Base-by-base conservation (phyloP, 202 grass and related monocot species). In the Schoenoplectus triqueter region DNA sequence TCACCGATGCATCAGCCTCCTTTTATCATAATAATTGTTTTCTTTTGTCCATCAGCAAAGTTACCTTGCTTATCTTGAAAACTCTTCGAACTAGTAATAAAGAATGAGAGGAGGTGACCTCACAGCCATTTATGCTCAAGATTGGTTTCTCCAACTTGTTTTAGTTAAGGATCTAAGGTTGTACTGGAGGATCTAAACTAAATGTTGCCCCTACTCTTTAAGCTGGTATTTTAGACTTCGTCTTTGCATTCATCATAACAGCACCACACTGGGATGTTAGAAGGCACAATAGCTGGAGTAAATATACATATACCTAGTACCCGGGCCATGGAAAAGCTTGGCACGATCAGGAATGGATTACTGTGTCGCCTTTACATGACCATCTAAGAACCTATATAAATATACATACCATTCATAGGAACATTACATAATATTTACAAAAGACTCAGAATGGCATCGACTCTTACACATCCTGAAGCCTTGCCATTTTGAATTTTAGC, bases 351-450 rank as follows among this genome's bases (percentile, higher is more conserved):
- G 22, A 3, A 63, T 62, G 0, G 10, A 22, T 44, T 61, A 80
- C 40, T n/a, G 15, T 11, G 48, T 31, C 1, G 46, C 70, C 47
- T 80, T 80, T 17, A 80, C 75, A 80, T 61, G 75, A 80, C 54
- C 75, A 60, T 59, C 54, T 80, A 79, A 79, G 18, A 10, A 73
- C 70, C 70, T 73, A 51, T 73, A 73, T 73, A 73, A 73, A 73
- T 73, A 19, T 59, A 78, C 54, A 78, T 77, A 60, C 54, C 5
- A 45, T 62, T 11, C 21, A 61, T 5, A 80, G 6, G 20, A 80
- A 61, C 54, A 80, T 62, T 41, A 51, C 70, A 73, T 73, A 60
- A 61, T 79, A 80, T 80, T 80, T 80, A 80, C 75, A 80, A 42
- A 15, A 79, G 31, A 1, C 17, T 73, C n/a, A 10, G n/a, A 73